Evolutionary conservation across 257 asterid species (phyloP).

Genomic region (Solanum dulcamara): DNA sequence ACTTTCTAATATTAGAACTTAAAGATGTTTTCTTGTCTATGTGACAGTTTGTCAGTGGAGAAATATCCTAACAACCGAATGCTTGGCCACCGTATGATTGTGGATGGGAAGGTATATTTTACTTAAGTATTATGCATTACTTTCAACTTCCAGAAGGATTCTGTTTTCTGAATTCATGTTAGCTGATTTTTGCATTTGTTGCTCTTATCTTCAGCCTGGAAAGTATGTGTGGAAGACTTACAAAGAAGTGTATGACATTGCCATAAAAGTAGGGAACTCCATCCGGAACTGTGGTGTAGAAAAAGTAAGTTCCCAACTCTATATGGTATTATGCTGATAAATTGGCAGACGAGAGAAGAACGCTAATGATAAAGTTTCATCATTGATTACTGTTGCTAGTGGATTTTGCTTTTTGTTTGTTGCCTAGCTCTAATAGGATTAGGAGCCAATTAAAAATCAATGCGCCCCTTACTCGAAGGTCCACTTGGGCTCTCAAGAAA

Average conservation of each 20-base stretch:
- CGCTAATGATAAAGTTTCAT: neutral
- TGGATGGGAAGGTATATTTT: constrained; percentile 66
- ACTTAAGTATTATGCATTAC: neutral
- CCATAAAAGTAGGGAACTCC: constrained; percentile 69
- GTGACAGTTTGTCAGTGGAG: constrained; percentile 68
- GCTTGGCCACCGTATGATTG: constrained; percentile 83
- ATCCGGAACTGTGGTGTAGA: constrained; percentile 70
- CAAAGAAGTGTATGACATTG: constrained; percentile 66
- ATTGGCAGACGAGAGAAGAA: neutral
- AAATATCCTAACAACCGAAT: constrained; percentile 69
- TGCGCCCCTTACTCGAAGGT: neutral
- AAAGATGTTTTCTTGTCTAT: constrained; percentile 1
- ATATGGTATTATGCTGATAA: neutral
- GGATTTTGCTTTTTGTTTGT: neutral
- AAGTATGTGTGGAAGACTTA: constrained; percentile 77
- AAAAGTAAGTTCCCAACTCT: constrained; percentile 37
- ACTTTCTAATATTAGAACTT: neutral
- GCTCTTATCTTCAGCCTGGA: constrained; percentile 50
- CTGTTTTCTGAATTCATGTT: neutral
- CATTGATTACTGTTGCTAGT: neutral
- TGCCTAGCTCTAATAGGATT: neutral
- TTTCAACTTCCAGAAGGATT: neutral
- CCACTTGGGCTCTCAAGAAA: neutral
- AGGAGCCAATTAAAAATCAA: neutral
- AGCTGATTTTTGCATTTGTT: constrained; percentile 1